These are phyloP conservation scores for Kodamaea alishanica DNA, from an alignment of 1,139 yeast genomes.

Conservation along the genomic window DNA sequence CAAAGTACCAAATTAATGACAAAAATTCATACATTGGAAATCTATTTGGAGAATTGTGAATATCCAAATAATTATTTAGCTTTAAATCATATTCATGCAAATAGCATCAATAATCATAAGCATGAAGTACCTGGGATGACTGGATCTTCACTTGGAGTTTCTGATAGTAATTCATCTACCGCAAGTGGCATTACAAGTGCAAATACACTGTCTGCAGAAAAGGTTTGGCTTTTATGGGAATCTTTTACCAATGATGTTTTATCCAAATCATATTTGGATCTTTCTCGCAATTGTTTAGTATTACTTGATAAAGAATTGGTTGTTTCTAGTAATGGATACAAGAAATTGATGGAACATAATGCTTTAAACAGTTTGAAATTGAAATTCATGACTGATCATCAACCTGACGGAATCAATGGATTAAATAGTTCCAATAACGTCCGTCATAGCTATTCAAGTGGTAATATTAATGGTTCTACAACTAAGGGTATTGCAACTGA, in stretches of 20 bases:
- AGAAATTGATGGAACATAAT: slow-evolving; percentile 16
- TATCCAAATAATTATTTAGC: slow-evolving; percentile 31
- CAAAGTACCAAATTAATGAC: slow-evolving; percentile 40
- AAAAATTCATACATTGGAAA: slow-evolving; percentile 34
- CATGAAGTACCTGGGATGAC: background rate
- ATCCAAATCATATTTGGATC: slow-evolving; percentile 31
- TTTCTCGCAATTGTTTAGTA: slow-evolving; percentile 31
- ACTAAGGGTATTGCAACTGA: slow-evolving; percentile 1
- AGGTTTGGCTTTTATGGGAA: slow-evolving; percentile 13
- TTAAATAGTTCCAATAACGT: slow-evolving; percentile 3
- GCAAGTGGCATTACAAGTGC: background rate
- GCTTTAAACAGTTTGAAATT: slow-evolving; percentile 34
- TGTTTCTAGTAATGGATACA: slow-evolving; percentile 15
- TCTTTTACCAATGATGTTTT: slow-evolving; percentile 26
- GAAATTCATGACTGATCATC: slow-evolving; percentile 23
- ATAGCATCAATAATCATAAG: slow-evolving; percentile 7
- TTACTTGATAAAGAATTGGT: slow-evolving; percentile 19
- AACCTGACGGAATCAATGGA: slow-evolving; percentile 1
- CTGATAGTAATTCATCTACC: background rate
- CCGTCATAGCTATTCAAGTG: background rate
- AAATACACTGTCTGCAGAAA: slow-evolving; percentile 3
- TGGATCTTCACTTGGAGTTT: too few species aligned
- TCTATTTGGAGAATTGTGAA: slow-evolving; percentile 37
- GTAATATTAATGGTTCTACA: background rate
- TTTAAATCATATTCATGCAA: slow-evolving; percentile 7